Base-by-base conservation (phyloP, 768 basidiomycete species). In the Porpolomopsis calyptriformis region DNA sequence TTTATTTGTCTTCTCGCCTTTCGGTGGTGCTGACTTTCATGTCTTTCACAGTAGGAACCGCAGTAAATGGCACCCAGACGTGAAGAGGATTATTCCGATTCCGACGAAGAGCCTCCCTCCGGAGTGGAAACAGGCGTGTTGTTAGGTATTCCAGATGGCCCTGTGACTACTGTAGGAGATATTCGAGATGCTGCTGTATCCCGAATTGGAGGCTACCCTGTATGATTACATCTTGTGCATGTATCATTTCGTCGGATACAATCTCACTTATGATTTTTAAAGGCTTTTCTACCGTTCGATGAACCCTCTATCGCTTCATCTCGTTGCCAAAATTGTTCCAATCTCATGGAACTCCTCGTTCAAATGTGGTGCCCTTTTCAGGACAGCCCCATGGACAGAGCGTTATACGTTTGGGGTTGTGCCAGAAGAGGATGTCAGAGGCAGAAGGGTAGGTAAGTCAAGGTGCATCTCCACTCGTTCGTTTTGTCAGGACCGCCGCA, bases 351-450 rank as follows among this genome's bases (percentile, higher is more conserved):
- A 52, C 72, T 94, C 18, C 72, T 92, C 29, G 71, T 86, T 9
- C 89, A 93, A 57, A 72, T 94, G 55, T 92, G 87, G 85, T 91
- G 86, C 60, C 91, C 91, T 0, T 78, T 92, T 53, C 84, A 91
- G 57, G 70, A 81, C 29, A 92, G 86, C 54, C 76, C 82, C 4
- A 80, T 82, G 73, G 90, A 94, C 57, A 75, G 91, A 43, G 84
- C 80, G 2, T 64, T 92, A 39, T 92, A 91, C 54, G 71, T 90
- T 18, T 93, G 87, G 82, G 88, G 79, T 9, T 94, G 90, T 55
- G 68, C 84, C 2, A 69, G 73, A 27, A 62, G 73, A 3, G 58
- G 66, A 11, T 94, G 90, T 64, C 88, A 92, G 58, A 69, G 74
- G 45, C 81, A 83, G 62, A 66, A 71, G 18, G 86, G 85, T 56